Percentiles rank a stretch among this genome's conserved stretches.
Conservation (phyloP, 305 asterid genomes). For the Solanum hybrid region DNA sequence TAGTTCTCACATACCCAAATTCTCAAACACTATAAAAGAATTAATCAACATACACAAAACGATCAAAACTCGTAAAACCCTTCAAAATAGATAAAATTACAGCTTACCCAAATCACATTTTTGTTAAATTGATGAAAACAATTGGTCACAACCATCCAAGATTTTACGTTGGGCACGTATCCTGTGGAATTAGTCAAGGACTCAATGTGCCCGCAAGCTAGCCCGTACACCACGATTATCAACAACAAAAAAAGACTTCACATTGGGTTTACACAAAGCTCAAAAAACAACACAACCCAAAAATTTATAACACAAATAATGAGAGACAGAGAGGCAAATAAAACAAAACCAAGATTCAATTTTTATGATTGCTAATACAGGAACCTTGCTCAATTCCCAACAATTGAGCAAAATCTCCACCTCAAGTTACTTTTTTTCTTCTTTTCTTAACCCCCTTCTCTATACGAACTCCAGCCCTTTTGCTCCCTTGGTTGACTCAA, state of each 20-base stretch:
- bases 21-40: background rate
- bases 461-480: background rate
- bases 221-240: background rate
- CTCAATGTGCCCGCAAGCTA: background rate
- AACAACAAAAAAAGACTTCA: background rate
- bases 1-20: background rate
- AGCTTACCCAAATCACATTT: background rate
- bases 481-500: background rate
- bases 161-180: background rate
- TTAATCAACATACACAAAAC: background rate
- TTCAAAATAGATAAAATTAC: background rate
- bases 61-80: background rate
- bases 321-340: background rate
- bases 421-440: background rate
- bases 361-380: background rate
- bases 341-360: background rate
- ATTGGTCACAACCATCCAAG: background rate
- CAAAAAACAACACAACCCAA: background rate
- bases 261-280: background rate
- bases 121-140: background rate
- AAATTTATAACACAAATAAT: background rate
- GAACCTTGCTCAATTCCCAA: background rate
- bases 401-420: background rate
- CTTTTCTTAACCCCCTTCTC: background rate
- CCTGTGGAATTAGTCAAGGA: background rate